Evolutionary conservation across 805 yeast genomes (phyloP), one percentile per base, ranked within the genome.

Genomic region (Myxozyma sirexii): DNA sequence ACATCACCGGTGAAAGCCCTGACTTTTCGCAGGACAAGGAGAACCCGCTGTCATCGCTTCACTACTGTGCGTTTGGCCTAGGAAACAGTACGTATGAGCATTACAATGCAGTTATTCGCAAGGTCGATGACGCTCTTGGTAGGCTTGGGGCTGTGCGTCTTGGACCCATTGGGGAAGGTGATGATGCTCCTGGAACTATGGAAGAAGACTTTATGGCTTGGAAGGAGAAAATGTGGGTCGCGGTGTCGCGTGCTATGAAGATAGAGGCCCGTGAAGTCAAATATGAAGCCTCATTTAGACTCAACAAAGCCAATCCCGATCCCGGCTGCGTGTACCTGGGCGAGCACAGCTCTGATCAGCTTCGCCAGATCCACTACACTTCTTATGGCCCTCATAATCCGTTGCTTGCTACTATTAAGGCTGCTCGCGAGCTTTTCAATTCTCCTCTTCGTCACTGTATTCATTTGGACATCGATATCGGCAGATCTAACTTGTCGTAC

Each of bases 11-110:
- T 12, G 21, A n/a, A 21, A 26, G 21, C 7, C 39, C 39, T 4
- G 50, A 31, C 4, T 29, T 31, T n/a, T 15, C 39, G 1, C 73
- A 78, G 52, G 82, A 80, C 54, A 84, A 83, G 27, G 81, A 80
- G 29, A 81, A 77, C 42, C 72, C 74, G 15, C 77, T 91, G 68
- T 70, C 79, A 7, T 82, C 81, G 61, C 70, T 90, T 62, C 84
- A 81, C 67, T 90, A 77, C 75, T 81, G 90, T 59, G 79, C 89
- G 54, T 93, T 93, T 70, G 97, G 97, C 17, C 82, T 93, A 62
- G 99, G 99, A 72, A 93, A 93, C 76, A 84, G 91, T 37, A 91
- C 97, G 23, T 93, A 93, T 72, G 98, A 93, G 75, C 86, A 87
- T 72, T 93, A 80, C 80, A 93, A 93, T 72, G 87, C 90, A 61